Conservation (phyloP, 257 asterid species). For the Salvia splendens region DNA sequence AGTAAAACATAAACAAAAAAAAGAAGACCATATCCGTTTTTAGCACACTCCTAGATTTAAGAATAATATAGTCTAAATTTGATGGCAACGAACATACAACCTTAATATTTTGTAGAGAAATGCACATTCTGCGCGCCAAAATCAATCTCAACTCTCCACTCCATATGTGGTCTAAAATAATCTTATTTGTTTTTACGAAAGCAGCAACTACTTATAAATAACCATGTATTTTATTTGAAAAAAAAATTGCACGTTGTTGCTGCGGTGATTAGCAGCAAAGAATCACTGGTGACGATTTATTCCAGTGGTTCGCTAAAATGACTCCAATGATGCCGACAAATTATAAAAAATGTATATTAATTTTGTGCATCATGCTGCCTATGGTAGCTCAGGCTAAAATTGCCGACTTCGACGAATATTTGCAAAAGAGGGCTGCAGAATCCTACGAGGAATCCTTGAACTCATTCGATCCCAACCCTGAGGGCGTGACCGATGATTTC, state of each 20-base stretch:
- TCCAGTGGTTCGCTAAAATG: conserved; percentile 47
- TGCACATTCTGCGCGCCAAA: conserved; percentile 25
- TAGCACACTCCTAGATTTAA: neutral
- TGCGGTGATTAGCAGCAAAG: conserved; percentile 12
- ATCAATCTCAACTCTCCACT: conserved; percentile 23
- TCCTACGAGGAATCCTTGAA: conserved; percentile 52
- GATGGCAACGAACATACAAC: conserved; percentile 1
- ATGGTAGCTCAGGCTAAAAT: conserved; percentile 42
- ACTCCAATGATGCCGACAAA: conserved; percentile 32
- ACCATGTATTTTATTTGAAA: neutral
- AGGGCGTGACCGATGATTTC: conserved; percentile 49
- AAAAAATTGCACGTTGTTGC: conserved; percentile 16
- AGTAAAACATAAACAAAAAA: neutral
- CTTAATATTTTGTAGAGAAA: neutral
- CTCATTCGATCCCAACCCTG: conserved; percentile 61
- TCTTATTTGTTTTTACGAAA: neutral
- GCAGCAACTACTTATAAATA: conserved; percentile 20
- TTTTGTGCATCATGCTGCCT: conserved; percentile 28
- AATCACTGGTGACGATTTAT: conserved; percentile 38
- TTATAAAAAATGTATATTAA: conserved; percentile 15
- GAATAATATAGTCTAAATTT: neutral
- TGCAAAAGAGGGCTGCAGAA: conserved; percentile 34
- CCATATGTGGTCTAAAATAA: conserved; percentile 18
- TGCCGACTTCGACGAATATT: conserved; percentile 49
- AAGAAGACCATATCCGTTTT: neutral